Evolutionary conservation across 2,329 filamentous ascomycete species (phyloP).

Genomic region (Mycocentrospora acerina): DNA sequence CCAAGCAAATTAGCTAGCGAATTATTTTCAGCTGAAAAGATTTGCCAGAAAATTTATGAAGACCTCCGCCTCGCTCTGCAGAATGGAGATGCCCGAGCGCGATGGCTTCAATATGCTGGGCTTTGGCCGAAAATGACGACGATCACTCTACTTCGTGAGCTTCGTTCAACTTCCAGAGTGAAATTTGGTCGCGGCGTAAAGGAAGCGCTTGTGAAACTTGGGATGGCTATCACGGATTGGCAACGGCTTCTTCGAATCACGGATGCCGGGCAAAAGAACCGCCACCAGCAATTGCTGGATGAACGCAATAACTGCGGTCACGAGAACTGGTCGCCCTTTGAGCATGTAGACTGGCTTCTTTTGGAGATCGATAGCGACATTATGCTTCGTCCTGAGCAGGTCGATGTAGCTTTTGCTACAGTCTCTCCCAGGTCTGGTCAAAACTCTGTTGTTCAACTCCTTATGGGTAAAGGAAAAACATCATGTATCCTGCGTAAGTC

Average conservation of each 20-base stretch:
- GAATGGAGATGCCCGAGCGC: slow-evolving; percentile 24
- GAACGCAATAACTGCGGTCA: slow-evolving; percentile 56
- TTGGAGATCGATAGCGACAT: slow-evolving; percentile 67
- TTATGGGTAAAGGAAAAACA: slow-evolving; percentile 68
- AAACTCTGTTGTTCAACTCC: slow-evolving; percentile 66
- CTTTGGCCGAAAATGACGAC: slow-evolving; percentile 53
- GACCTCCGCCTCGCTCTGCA: slow-evolving; percentile 9
- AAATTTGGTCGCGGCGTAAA: slow-evolving; percentile 43
- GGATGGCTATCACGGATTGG: slow-evolving; percentile 45
- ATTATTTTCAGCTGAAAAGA: slow-evolving; percentile 14
- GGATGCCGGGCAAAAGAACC: slow-evolving; percentile 28
- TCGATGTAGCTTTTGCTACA: slow-evolving; percentile 63
- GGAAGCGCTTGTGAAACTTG: slow-evolving; percentile 48
- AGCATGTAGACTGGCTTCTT: slow-evolving; percentile 64
- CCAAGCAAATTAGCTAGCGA: slow-evolving; percentile 6
- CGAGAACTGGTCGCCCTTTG: slow-evolving; percentile 56
- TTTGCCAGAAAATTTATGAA: slow-evolving; percentile 10
- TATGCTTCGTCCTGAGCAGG: slow-evolving; percentile 62
- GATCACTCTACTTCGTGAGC: slow-evolving; percentile 49
- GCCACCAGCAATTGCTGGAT: slow-evolving; percentile 34
- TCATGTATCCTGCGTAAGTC: slow-evolving; percentile 58
- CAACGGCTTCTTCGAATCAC: slow-evolving; percentile 52
- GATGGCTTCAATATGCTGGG: slow-evolving; percentile 47
- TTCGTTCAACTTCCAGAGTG: slow-evolving; percentile 41
- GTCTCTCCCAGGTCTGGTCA: slow-evolving; percentile 53